A percentile compares a stretch with the other conserved stretches of the same genome.
phyloP scores from a whole-genome alignment of 2,329 filamentous ascomycete species.

The Xylariomycetidae sp. region DNA sequence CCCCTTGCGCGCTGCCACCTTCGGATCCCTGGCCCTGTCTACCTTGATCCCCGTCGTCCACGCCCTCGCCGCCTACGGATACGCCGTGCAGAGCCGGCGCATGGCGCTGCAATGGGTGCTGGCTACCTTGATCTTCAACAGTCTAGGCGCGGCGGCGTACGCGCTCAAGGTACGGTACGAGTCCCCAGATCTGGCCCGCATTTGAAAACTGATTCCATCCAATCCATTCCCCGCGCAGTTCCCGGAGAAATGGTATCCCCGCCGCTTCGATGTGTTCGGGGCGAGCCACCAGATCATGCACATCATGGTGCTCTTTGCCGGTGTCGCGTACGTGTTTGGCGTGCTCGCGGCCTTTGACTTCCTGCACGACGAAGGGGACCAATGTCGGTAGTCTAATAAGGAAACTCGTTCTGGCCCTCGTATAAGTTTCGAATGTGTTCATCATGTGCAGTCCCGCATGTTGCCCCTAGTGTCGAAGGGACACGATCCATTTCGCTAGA shows the following conservation, averaged over 20 bases:
- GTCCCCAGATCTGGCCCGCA: too few relatives aligned
- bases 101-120: background rate
- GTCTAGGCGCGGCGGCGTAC: background rate
- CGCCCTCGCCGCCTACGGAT: background rate
- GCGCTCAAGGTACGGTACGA: too few relatives aligned
- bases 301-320: constrained; percentile 38
- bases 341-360: constrained; percentile 17
- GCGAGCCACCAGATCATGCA: constrained; percentile 47
- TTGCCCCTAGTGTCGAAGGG: too few relatives aligned
- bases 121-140: background rate
- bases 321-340: constrained; percentile 30
- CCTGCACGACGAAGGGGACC: constrained; percentile 25
- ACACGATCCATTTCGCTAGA: too few relatives aligned
- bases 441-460: too few relatives aligned
- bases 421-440: too few relatives aligned
- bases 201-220: too few relatives aligned
- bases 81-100: too few relatives aligned
- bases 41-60: background rate
- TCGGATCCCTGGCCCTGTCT: background rate
- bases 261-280: constrained; percentile 40
- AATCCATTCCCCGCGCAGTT: too few relatives aligned
- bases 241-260: constrained; percentile 38
- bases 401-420: too few relatives aligned
- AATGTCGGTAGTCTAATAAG: too few relatives aligned
- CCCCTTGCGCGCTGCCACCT: background rate